Evolutionary conservation across 148 eudicot species (phyloP).

Genomic region (Dianthus caryophyllus): DNA sequence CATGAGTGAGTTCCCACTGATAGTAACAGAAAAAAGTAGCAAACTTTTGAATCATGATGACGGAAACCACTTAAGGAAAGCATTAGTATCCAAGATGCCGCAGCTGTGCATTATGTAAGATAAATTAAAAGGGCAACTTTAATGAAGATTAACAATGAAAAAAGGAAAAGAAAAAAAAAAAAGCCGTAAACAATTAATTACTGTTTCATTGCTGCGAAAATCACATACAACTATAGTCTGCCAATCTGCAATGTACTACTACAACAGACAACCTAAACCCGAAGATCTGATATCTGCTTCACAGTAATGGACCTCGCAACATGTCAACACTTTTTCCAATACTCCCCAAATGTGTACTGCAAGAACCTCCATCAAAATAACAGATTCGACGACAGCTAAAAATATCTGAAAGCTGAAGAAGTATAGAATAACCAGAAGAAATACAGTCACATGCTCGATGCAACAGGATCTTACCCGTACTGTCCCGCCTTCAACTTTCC

Average conservation of each 20-base stretch:
- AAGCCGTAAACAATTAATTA: conserved; percentile 8
- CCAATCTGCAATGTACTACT: conserved; percentile 11
- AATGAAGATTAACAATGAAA: not conserved
- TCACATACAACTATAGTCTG: conserved; percentile 16
- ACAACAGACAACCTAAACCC: conserved; percentile 19
- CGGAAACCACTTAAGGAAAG: not conserved
- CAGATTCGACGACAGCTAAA: conserved; percentile 11
- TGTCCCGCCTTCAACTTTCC: conserved; percentile 31
- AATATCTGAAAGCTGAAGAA: conserved; percentile 16
- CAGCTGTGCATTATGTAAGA: not conserved
- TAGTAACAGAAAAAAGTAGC: not conserved
- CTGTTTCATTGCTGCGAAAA: conserved; percentile 15
- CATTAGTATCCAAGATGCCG: not conserved
- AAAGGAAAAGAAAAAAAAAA: not conserved
- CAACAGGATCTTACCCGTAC: conserved; percentile 28
- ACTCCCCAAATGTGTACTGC: conserved; percentile 13
- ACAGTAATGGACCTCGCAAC: conserved; percentile 12
- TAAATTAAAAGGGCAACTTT: not conserved
- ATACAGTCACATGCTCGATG: conserved; percentile 8
- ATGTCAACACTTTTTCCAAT: not conserved
- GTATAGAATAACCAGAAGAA: conserved; percentile 4
- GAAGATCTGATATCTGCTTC: conserved; percentile 20
- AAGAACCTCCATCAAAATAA: conserved; percentile 18
- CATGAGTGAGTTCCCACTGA: conserved; percentile 13
- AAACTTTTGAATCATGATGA: conserved; percentile 8